Evolutionary conservation across 2,329 filamentous ascomycete species (phyloP).

Genomic region (Colletotrichum cordylinicola): DNA sequence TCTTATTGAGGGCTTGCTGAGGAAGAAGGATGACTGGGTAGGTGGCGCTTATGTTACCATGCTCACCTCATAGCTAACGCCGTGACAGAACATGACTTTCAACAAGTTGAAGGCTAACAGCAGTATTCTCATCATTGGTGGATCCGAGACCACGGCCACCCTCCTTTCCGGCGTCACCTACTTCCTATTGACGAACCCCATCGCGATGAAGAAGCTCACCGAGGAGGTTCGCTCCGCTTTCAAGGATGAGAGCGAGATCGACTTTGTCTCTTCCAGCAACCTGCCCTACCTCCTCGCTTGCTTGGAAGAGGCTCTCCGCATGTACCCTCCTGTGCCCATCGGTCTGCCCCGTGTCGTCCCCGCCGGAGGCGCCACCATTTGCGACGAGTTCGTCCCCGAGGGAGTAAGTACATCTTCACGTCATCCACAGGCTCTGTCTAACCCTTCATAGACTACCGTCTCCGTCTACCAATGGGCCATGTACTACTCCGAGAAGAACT

Average conservation of each 20-base stretch:
- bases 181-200: constrained; percentile 34
- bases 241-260: constrained; percentile 39
- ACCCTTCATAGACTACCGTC: constrained; percentile 36
- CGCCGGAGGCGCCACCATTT: constrained; percentile 36
- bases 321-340: constrained; percentile 38
- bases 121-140: constrained; percentile 31
- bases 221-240: constrained; percentile 44
- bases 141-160: constrained; percentile 40
- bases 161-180: constrained; percentile 31
- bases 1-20: constrained; percentile 25
- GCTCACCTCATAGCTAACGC: neutral
- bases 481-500: constrained; percentile 36
- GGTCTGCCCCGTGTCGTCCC: constrained; percentile 33
- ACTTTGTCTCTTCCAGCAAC: constrained; percentile 30
- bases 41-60: neutral
- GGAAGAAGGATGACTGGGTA: constrained; percentile 23
- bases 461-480: constrained; percentile 39
- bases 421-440: fast-evolving
- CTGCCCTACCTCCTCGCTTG: constrained; percentile 44
- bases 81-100: constrained; percentile 1
- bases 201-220: constrained; percentile 33
- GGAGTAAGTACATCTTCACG: constrained; percentile 26
- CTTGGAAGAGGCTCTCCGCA: constrained; percentile 47
- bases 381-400: constrained; percentile 35
- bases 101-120: constrained; percentile 22